Percentiles rank a stretch among this genome's conserved stretches.
Evolutionary conservation across 2,329 filamentous ascomycete genomes (phyloP).

Genomic region (Rhynchosporium graminicola): DNA sequence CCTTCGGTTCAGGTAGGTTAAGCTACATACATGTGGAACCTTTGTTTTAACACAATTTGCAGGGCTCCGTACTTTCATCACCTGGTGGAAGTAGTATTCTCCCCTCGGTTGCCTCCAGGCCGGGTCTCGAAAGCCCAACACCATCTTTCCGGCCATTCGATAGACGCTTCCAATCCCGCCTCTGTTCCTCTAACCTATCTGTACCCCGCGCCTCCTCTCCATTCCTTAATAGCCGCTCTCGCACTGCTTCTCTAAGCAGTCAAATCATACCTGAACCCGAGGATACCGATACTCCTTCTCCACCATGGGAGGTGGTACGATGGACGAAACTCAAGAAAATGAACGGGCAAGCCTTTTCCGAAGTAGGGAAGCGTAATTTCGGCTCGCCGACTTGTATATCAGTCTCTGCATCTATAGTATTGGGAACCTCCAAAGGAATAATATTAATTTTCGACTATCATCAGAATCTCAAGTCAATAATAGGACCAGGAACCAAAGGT

Average conservation of each 20-base stretch:
- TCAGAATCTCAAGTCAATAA: conserved; percentile 90
- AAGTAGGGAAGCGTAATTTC: conserved; percentile 88
- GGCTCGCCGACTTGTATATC: conserved; percentile 87
- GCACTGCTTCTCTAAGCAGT: conserved; percentile 77
- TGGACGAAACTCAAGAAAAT: conserved; percentile 95
- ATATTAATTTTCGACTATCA: conserved; percentile 97
- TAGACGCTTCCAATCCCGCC: conserved; percentile 85
- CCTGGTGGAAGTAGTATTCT: conserved; percentile 76
- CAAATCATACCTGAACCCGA: conserved; percentile 62
- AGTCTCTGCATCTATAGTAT: conserved; percentile 82
- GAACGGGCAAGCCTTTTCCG: conserved; percentile 86
- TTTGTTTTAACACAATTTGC: conserved; percentile 20
- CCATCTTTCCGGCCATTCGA: conserved; percentile 92
- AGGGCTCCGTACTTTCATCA: conserved; percentile 65
- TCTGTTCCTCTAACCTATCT: conserved; percentile 58
- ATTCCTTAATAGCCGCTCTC: conserved; percentile 74
- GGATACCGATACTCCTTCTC: conserved; percentile 69
- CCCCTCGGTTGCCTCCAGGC: conserved; percentile 66
- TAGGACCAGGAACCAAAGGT: conserved; percentile 92
- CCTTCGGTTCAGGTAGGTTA: conserved; percentile 74
- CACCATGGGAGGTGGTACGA: conserved; percentile 94
- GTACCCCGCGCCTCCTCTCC: conserved; percentile 69
- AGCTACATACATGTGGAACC: not conserved
- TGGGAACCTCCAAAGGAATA: conserved; percentile 93
- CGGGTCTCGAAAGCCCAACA: conserved; percentile 67